These are phyloP conservation scores for Knufia fluminis DNA, from an alignment of 2,329 filamentous ascomycete genomes.

Conservation along the genomic window DNA sequence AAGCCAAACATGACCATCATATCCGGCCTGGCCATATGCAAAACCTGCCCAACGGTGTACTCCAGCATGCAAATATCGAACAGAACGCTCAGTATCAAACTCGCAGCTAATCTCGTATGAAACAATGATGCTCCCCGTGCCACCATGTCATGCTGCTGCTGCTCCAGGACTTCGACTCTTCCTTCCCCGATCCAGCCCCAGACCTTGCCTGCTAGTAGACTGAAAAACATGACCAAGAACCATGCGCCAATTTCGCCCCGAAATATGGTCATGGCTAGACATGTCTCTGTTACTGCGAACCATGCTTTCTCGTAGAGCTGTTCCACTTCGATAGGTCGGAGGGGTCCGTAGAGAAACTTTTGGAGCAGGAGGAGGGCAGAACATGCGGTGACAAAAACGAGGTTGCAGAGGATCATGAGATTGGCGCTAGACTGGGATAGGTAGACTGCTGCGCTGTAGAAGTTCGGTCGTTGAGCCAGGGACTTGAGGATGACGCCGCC, in stretches of 20 bases:
- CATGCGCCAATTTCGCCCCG: constrained; percentile 87
- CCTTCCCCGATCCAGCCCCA: constrained; percentile 99
- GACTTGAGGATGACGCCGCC: constrained; percentile 77
- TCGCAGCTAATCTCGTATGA: constrained; percentile 70
- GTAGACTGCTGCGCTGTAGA: constrained; percentile 96
- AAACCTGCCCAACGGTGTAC: constrained; percentile 73
- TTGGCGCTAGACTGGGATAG: constrained; percentile 94
- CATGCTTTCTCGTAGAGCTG: constrained; percentile 95
- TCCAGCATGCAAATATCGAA: constrained; percentile 74
- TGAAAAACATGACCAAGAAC: constrained; percentile 95
- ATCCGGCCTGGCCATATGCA: constrained; percentile 79
- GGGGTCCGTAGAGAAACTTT: constrained; percentile 76
- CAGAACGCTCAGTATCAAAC: constrained; percentile 64
- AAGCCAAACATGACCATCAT: constrained; percentile 99
- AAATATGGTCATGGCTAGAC: constrained; percentile 96
- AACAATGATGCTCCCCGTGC: constrained; percentile 72
- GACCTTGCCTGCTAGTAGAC: constrained; percentile 84
- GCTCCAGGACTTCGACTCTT: constrained; percentile 85
- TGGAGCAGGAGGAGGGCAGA: constrained; percentile 80
- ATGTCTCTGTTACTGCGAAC: constrained; percentile 96
- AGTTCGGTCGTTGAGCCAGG: constrained; percentile 91
- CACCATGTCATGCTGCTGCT: constrained; percentile 61
- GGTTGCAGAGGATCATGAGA: constrained; percentile 86
- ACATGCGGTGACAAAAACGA: constrained; percentile 71
- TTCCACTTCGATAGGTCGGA: constrained; percentile 90